Base-by-base conservation (phyloP, 129 eudicot genomes). In the Flaveria sonorensis region DNA sequence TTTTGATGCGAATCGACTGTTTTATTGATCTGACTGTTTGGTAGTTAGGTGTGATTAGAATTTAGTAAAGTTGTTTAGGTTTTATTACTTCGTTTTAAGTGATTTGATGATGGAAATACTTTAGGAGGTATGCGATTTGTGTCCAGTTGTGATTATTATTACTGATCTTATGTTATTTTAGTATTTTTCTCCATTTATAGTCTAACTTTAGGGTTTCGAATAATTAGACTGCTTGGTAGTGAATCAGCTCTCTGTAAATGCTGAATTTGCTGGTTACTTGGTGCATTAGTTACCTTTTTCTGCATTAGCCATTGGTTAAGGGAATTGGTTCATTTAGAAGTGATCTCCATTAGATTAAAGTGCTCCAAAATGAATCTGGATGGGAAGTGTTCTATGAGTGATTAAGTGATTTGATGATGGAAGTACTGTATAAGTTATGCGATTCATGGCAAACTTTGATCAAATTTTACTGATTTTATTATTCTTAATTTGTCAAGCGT, bases 1-100 rank as follows among this genome's bases (percentile, higher is more conserved):
- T 21, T 61, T 59, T 79, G 46, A 69, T 68, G 47, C 36, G 11
- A 68, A 69, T 10, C 30, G 73, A 72, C 13, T 79, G 40, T 36
- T 72, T 63, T 64, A 3, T 51, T 42, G 79, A 79, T 64, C 79
- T 46, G 79, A 72, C 66, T 79, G 57, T 19, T 67, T 16, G 21
- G 67, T 52, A 15, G 55, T n/a, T 7, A 77, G 67, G 66, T 51
- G 0, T 76, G 52, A 32, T 65, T 19, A 8, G 10, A 13, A 65
- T 66, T 76, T 76, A 10, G n/a, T 70, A 18, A 43, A 7, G 26
- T 45, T 56, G 4, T 70, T 70, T 45, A 76, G 26, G 59, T 57
- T 69, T 60, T 24, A 10, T 57, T 28, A 45, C 48, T 57, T 69
- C 10, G 61, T 55, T 53, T 6, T 62, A 47, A 61, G 30, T 62